phyloP scores from a whole-genome alignment of 441 rosid genomes.

The Flueggea neowawraea region DNA sequence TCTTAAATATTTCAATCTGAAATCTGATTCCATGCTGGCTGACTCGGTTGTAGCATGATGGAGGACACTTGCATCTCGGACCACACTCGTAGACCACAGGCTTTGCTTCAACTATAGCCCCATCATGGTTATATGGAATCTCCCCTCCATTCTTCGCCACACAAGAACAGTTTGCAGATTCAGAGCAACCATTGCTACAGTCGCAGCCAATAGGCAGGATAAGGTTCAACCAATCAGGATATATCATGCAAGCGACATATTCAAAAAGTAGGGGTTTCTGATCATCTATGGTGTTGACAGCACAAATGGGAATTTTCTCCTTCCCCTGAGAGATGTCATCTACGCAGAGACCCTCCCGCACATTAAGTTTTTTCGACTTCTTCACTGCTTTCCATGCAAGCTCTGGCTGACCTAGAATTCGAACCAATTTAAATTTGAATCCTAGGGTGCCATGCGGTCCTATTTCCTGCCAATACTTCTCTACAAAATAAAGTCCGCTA shows the following conservation, averaged over 20 bases:
- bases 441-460: conserved; percentile 71
- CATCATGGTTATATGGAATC: conserved; percentile 75
- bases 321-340: conserved; percentile 68
- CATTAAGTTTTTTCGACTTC: conserved; percentile 38
- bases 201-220: conserved; percentile 53
- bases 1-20: conserved; percentile 84
- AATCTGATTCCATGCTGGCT: conserved; percentile 72
- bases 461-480: conserved; percentile 47
- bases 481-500: conserved; percentile 78
- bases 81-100: conserved; percentile 82
- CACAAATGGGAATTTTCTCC: conserved; percentile 67
- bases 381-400: conserved; percentile 84
- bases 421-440: conserved; percentile 57
- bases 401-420: conserved; percentile 79
- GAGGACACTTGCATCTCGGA: conserved; percentile 72
- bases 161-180: conserved; percentile 51
- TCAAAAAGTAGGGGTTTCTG: conserved; percentile 66
- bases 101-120: conserved; percentile 68
- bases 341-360: conserved; percentile 60
- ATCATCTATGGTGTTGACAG: conserved; percentile 66
- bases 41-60: conserved; percentile 75
- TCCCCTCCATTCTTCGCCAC: conserved; percentile 66
- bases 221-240: conserved; percentile 53
- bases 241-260: conserved; percentile 50
- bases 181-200: conserved; percentile 57